Evolutionary conservation across 2,329 filamentous ascomycete genomes (phyloP).

Genomic region (Thelonectria discophora): DNA sequence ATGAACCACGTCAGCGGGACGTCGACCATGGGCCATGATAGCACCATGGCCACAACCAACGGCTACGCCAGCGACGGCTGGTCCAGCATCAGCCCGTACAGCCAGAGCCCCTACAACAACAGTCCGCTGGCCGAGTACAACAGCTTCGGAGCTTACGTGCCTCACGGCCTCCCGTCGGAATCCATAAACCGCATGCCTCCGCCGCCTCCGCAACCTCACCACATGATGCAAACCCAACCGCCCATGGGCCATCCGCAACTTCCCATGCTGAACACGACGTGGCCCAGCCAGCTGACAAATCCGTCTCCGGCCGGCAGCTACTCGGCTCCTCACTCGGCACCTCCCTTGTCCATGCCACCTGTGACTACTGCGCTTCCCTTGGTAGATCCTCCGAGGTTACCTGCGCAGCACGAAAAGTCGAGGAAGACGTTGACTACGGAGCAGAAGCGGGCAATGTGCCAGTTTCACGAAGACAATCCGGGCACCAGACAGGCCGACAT

Average conservation of each 20-base stretch:
- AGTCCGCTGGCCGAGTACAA: conserved; percentile 73
- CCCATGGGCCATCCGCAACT: conserved; percentile 67
- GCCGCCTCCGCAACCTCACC: conserved; percentile 55
- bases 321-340: conserved; percentile 67
- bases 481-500: conserved; percentile 96
- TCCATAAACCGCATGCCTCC: conserved; percentile 63
- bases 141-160: conserved; percentile 64
- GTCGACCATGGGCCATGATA: conserved; percentile 45
- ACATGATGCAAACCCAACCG: conserved; percentile 45
- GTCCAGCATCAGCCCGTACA: conserved; percentile 69
- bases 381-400: conserved; percentile 41
- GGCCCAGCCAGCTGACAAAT: conserved; percentile 85
- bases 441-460: conserved; percentile 91
- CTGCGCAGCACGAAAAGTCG: conserved; percentile 65
- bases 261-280: conserved; percentile 76
- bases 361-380: conserved; percentile 60
- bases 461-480: conserved; percentile 90
- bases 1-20: conserved; percentile 49
- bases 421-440: conserved; percentile 90
- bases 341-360: conserved; percentile 67
- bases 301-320: conserved; percentile 64
- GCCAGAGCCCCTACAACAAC: conserved; percentile 62
- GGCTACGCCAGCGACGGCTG: conserved; percentile 58
- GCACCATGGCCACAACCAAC: conserved; percentile 44
- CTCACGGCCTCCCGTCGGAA: conserved; percentile 61